Base-by-base conservation (phyloP, 2,329 filamentous ascomycete genomes). In the Acrocalymma vagum region DNA sequence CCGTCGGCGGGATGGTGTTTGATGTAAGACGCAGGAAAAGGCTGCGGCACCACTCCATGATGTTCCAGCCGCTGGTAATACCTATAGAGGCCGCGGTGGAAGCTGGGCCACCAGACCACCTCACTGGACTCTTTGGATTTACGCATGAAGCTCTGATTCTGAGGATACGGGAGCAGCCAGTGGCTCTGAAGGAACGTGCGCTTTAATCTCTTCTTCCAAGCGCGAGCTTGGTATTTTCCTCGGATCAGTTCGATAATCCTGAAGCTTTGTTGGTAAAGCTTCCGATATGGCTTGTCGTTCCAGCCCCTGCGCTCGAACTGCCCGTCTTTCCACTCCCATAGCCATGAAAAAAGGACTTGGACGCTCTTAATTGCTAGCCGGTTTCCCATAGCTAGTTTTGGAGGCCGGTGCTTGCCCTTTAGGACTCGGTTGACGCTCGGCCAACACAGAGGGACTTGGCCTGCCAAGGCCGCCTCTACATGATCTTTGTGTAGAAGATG, bases 11-110 rank as follows among this genome's bases (percentile, higher is more conserved):
- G n/a, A n/a, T n/a, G n/a, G n/a, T n/a, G n/a, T n/a, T n/a, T n/a
- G n/a, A n/a, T n/a, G n/a, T n/a, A n/a, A n/a, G n/a, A n/a, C n/a
- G n/a, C n/a, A n/a, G n/a, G n/a, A n/a, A n/a, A n/a, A n/a, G n/a
- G n/a, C n/a, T n/a, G n/a, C n/a, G n/a, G n/a, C n/a, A n/a, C n/a
- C n/a, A n/a, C n/a, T n/a, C n/a, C n/a, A n/a, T n/a, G n/a, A n/a
- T n/a, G n/a, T n/a, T n/a, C n/a, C n/a, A 31, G 17, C 29, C 20
- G 29, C 17, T 31, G 7, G 29, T 31, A 31, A 20, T 31, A 31
- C 20, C 13, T 31, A 16, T 31, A 31, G 17, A 31, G 17, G 20
- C 29, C 20, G 20, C 11, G n/a, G 17, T 31, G 17, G 17, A 31
- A 31, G 29, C 11, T 31, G 13, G 17, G 29, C 29, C 17, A 31